Percentiles rank a stretch among this genome's conserved stretches.
phyloP scores from a whole-genome alignment of 2,329 filamentous ascomycete species.

The Arthrinium puccinioides region DNA sequence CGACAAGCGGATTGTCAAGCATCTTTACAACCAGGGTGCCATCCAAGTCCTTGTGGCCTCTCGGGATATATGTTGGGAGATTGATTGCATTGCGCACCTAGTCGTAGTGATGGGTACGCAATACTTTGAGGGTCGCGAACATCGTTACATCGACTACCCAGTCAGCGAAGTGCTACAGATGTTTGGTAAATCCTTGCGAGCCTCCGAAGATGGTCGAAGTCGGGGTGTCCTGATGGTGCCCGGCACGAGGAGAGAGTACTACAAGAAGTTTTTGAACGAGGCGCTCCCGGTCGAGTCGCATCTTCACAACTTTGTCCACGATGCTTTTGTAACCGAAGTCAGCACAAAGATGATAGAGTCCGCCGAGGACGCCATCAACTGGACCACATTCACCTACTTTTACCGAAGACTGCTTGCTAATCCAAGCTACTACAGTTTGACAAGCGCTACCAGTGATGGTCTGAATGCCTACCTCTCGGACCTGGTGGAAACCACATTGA shows the following conservation, averaged over 20 bases:
- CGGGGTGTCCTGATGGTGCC: slow-evolving; percentile 96
- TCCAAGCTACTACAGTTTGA: slow-evolving; percentile 90
- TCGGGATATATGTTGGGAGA: slow-evolving; percentile 92
- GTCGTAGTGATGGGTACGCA: slow-evolving; percentile 97
- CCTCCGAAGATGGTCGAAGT: slow-evolving; percentile 70
- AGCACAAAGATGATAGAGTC: slow-evolving; percentile 94
- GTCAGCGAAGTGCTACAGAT: slow-evolving; percentile 93
- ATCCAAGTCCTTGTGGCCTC: slow-evolving; percentile 74
- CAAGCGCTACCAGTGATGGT: slow-evolving; percentile 82
- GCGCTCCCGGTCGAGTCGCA: slow-evolving; percentile 93
- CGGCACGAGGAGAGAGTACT: slow-evolving; percentile 90
- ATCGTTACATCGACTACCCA: slow-evolving; percentile 94
- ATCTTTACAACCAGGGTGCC: slow-evolving; percentile 82
- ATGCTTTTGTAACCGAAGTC: slow-evolving; percentile 95
- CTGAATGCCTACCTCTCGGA: slow-evolving; percentile 93
- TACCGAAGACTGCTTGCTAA: slow-evolving; percentile 92
- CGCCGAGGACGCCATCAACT: slow-evolving; percentile 94
- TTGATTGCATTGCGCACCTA: slow-evolving; percentile 80
- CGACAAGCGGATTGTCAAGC: slow-evolving; percentile 89
- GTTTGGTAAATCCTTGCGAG: slow-evolving; percentile 87
- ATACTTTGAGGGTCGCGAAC: slow-evolving; percentile 92
- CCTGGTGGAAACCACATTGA: slow-evolving; percentile 85
- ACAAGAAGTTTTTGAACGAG: slow-evolving; percentile 97
- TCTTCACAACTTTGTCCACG: slow-evolving; percentile 83
- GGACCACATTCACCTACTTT: slow-evolving; percentile 98